Base-by-base conservation (phyloP, 805 yeast species). In the Saccharomycopsis sp. region DNA sequence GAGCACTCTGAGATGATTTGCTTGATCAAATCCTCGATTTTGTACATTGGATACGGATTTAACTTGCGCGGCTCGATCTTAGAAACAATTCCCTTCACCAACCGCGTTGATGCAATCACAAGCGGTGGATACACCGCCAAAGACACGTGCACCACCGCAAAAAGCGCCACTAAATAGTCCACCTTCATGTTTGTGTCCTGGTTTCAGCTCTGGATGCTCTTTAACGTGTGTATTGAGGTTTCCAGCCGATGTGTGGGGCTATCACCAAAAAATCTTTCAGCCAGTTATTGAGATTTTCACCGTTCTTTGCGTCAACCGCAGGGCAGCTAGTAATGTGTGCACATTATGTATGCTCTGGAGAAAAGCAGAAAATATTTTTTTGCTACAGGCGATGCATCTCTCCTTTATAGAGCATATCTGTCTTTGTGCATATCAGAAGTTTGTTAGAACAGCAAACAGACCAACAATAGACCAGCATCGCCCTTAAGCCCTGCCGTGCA, bases 1-100 rank as follows among this genome's bases (percentile, higher is more conserved):
- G 74, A 61, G 64, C 90, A 85, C 1, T 68, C 64, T 3, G 68
- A 68, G 5, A 75, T 58, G 48, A 75, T 40, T 34, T 72, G 68
- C 18, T 63, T 62, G 2, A 72, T 63, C 2, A 75, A 66, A 18
- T 64, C 65, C 3, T 63, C 61, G 18, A 73, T 67, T 3, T 70
- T 60, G 1, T 65, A 69, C 1, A 53, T 24, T 2, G 76, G 70
- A 51, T 37, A 54, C 12, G 63, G 63, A 34, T 61, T 61, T 3
- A 61, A 60, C 40, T 44, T 56, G 1, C 57, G 54, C 24, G 47
- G 16, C n/a, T 52, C 59, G 15, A 61, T 48, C 21, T 44, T 53
- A n/a, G 41, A 29, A 4, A 54, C 23, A 2, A 59, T 16, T 7
- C 60, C 57, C n/a, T 52, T 46, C 21, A 58, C 41, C 15, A 61